Evolutionary conservation across 331 rosid genomes (phyloP), one percentile per base, ranked within the genome.

Genomic region (Malus hybrid): DNA sequence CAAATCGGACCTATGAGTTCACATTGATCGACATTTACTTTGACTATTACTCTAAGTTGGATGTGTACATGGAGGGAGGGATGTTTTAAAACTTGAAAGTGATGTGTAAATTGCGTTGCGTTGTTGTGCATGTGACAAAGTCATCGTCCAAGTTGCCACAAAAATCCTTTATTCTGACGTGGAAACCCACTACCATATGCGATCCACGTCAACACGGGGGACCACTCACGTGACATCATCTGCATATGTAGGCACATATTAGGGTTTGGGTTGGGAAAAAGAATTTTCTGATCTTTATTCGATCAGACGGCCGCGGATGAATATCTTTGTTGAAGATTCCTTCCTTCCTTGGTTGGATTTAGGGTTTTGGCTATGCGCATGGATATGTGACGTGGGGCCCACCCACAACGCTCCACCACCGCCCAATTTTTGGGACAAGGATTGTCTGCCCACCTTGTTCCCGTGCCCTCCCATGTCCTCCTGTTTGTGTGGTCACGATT

Each of bases 171-270:
- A 7, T 54, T 70, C 73, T 73, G 76, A 73, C 50, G 67, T 39
- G 79, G 55, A 2, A 15, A 39, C 36, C 74, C 85, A 78, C 77
- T 32, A 20, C 12, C 61, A 31, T 82, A 8, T 62, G 82, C 52
- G 60, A 75, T 73, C 76, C 76, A 68, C 76, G 76, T 67, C 72
- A 74, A 69, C 55, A 8, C 54, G 52, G 78, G 4, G 63, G 10
- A 34, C 79, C 75, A n/a, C 28, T 27, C 74, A 34, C 57, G 61
- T 44, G 80, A 73, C 77, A 28, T 70, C 79, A 62, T 71, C 48
- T 12, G 48, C 67, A 27, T 62, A 31, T 60, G 16, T 36, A 66
- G 70, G 65, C 22, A 33, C 22, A 18, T 9, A 24, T 10, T 60
- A 24, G 27, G 7, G 65, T 10, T 55, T 10, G 75, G 54, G 31